Evolutionary conservation across 208 protist species (phyloP).

Genomic region (Acanthamoeba royreba): DNA sequence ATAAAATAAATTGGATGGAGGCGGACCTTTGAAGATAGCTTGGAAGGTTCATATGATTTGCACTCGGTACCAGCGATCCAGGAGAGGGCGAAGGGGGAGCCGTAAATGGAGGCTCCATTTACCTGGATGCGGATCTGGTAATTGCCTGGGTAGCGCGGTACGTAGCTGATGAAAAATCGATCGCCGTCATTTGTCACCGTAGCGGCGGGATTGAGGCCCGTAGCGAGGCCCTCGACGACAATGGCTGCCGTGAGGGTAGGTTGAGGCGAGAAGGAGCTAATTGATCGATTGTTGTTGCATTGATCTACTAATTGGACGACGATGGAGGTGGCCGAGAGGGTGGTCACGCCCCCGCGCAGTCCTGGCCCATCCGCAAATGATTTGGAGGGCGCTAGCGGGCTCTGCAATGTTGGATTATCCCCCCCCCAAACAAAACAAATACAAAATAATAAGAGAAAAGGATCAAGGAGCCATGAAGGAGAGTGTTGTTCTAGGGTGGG

Average conservation of each 20-base stretch:
- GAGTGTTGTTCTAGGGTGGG: too few relatives aligned
- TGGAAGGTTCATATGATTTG: neutral
- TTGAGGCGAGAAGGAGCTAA: neutral
- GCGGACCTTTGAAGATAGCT: neutral
- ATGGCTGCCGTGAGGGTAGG: neutral
- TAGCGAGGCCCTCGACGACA: neutral
- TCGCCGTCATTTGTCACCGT: neutral
- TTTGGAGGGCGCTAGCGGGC: too few relatives aligned
- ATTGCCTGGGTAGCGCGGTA: neutral
- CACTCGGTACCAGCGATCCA: neutral
- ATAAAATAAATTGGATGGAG: neutral
- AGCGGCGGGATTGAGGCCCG: neutral
- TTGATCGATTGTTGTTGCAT: neutral
- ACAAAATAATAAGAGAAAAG: too few relatives aligned
- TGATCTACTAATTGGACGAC: neutral
- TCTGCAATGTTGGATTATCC: too few relatives aligned
- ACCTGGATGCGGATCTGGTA: neutral
- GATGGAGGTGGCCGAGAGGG: neutral
- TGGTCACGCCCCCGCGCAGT: neutral
- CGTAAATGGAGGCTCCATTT: neutral
- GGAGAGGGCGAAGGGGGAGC: neutral
- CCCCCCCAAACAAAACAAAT: too few relatives aligned
- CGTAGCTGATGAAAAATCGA: neutral
- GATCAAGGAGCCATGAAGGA: too few relatives aligned
- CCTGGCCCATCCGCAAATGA: neutral